These are phyloP conservation scores for Tetragonia tetragonoides DNA, from an alignment of 148 eudicot species.

Conservation along the genomic window DNA sequence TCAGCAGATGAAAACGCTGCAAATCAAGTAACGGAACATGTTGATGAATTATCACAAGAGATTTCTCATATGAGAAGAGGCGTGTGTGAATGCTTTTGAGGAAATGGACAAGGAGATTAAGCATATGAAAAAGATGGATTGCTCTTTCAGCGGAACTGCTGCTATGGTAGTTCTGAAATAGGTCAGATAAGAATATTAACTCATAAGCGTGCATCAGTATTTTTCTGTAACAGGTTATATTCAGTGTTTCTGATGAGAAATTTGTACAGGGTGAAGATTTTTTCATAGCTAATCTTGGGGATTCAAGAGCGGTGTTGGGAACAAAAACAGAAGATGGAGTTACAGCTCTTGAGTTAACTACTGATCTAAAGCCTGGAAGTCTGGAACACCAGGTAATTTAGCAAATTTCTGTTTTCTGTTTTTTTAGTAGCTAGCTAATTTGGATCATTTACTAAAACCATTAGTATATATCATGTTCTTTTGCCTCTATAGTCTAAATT, in stretches of 20 bases:
- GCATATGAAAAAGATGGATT: constrained; percentile 8
- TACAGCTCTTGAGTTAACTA: constrained; percentile 64
- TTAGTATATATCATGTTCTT: background rate
- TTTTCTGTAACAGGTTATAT: background rate
- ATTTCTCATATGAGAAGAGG: constrained; percentile 13
- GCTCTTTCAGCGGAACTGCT: constrained; percentile 30
- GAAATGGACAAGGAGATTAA: constrained; percentile 30
- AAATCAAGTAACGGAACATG: constrained; percentile 10
- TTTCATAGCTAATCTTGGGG: constrained; percentile 85
- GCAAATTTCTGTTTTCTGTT: background rate
- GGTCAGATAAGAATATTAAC: constrained; percentile 9
- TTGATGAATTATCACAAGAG: constrained; percentile 4
- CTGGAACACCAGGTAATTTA: constrained; percentile 64
- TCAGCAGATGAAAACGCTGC: constrained; percentile 8
- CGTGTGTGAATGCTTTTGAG: constrained; percentile 25
- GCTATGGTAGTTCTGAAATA: constrained; percentile 30
- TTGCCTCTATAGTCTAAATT: background rate
- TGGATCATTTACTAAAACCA: background rate
- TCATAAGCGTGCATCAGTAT: background rate
- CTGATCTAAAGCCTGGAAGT: constrained; percentile 86
- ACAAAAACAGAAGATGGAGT: constrained; percentile 52
- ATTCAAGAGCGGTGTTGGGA: constrained; percentile 92
- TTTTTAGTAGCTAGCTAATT: background rate
- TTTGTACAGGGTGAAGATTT: constrained; percentile 65
- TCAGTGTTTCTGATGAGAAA: background rate